Percentiles rank a stretch among this genome's conserved stretches.
Conservation (phyloP, 805 yeast species). For the Candida ponderosae region DNA sequence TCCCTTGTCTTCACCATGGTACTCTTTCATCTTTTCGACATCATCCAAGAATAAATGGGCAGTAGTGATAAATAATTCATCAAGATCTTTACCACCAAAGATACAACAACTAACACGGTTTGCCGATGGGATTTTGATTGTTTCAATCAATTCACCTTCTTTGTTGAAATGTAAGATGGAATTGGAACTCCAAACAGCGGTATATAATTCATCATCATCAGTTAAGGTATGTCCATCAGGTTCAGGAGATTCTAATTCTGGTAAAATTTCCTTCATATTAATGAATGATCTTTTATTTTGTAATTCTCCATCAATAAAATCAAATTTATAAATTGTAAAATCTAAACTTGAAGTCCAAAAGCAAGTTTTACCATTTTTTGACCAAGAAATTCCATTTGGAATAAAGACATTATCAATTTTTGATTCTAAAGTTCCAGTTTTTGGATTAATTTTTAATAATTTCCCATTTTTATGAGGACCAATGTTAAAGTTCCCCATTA, state of each 20-base stretch:
- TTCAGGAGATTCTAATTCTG: slow-evolving; percentile 35
- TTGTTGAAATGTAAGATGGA: slow-evolving; percentile 45
- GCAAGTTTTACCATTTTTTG: slow-evolving; percentile 28
- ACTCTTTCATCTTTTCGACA: slow-evolving; percentile 20
- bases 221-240: slow-evolving; percentile 80
- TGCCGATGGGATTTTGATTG: slow-evolving; percentile 48
- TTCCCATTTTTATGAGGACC: slow-evolving; percentile 41
- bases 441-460: slow-evolving; percentile 33
- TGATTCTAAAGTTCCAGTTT: slow-evolving; percentile 19
- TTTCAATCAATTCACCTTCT: slow-evolving; percentile 43
- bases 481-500: slow-evolving; percentile 57
- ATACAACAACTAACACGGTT: slow-evolving; percentile 57
- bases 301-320: slow-evolving; percentile 29
- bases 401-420: slow-evolving; percentile 30
- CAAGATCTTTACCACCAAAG: slow-evolving; percentile 51
- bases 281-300: slow-evolving; percentile 32
- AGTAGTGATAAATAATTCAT: slow-evolving; percentile 60
- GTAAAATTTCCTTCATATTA: slow-evolving; percentile 21
- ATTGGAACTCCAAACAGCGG: slow-evolving; percentile 59
- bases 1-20: slow-evolving; percentile 42
- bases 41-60: slow-evolving; percentile 46
- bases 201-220: slow-evolving; percentile 40
- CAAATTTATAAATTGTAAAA: slow-evolving; percentile 38
- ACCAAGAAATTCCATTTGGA: slow-evolving; percentile 71
- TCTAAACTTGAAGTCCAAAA: slow-evolving; percentile 49